Base-by-base conservation (phyloP, 2,329 filamentous ascomycete species). In the Elsinoe fawcettii region DNA sequence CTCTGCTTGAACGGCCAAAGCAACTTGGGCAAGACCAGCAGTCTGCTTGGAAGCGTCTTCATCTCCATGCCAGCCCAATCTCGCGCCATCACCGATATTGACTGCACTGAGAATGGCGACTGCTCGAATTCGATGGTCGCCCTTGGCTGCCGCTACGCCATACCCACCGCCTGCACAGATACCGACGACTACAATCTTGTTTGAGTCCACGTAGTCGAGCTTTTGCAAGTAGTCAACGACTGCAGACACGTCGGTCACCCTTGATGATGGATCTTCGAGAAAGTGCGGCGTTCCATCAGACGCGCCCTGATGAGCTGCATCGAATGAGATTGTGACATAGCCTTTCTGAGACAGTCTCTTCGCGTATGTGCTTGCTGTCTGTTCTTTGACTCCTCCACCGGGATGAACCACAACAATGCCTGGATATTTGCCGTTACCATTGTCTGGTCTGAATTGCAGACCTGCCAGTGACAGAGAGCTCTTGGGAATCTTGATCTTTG, bases 121-220 rank as follows among this genome's bases (percentile, higher is more conserved):
- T 9, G 36, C 51, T 43, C 36, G 32, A 20, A 55, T 34, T 18
- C 51, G 51, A 22, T 55, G 51, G 12, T 55, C 51, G 23, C 22
- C 37, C 34, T 41, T 39, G 5, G 51, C 51, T 55, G 51, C 51
- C 5, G 8, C 37, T 7, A 55, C 34, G 7, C 27, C 34, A 18
- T 55, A 55, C 6, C 51, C 51, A 7, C 51, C 51, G 14, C 51
- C 51, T 18, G n/a, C 51, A 34, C 51, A 41, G 14, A 55, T 55
- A 20, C 51, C 51, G 9, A 55, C 34, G 9, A 27, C 51, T 12
- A 22, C 18, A 16, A 55, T 27, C 9, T 39, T 27, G 51, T 43
- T 39, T 2, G 32, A 34, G 27, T 55, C 51, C 2, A 55, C 51
- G 22, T 23, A n/a, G 5, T 41, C n/a, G 32, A 41, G 36, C 34